Base-by-base conservation (phyloP, 2,329 filamentous ascomycete species). In the Sporothrix luriei region DNA sequence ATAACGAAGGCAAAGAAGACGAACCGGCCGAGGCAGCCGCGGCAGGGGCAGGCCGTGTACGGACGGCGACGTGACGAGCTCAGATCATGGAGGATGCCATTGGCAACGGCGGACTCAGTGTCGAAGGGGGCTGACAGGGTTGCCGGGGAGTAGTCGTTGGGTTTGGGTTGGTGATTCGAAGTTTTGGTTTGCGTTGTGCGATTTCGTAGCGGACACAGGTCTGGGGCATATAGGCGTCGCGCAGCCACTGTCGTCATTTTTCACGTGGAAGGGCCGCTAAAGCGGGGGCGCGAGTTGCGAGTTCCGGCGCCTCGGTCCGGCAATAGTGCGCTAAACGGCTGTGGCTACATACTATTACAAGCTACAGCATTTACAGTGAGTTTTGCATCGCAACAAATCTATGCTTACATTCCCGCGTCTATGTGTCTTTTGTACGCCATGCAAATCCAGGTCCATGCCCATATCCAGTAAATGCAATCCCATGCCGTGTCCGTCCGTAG, bases 191-290 rank as follows among this genome's bases (percentile, higher is more conserved):
- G 48, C 2, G 48, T n/a, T n/a, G 48, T 48, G 48, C 7, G 48
- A 49, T n/a, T 21, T 49, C 48, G 19, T 19, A 49, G 19, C 48
- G n/a, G 46, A 3, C 46, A 6, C 6, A 43, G 11, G 14, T 43
- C 13, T 5, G 40, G 40, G 40, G 40, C 2, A 3, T 13, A 16
- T 43, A 43, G 40, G 48, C 48, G 48, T 49, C 48, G 48, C 51
- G 65, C 33, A 29, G 33, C 65, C 33, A 14, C 52, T 68, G 68
- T 69, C 70, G 70, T 71, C 70, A 71, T 69, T n/a, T 67, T 71
- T 68, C 70, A 71, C 70, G 68, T 71, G 70, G 43, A 55, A 61
- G 51, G 14, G 51, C 33, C 51, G 51, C 65, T 43, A 55, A 43
- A 55, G 49, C 33, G 65, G 49, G 49, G 46, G 46, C 1, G 33